phyloP scores from a whole-genome alignment of 2,329 filamentous ascomycete species.

The Verticillium longisporum region DNA sequence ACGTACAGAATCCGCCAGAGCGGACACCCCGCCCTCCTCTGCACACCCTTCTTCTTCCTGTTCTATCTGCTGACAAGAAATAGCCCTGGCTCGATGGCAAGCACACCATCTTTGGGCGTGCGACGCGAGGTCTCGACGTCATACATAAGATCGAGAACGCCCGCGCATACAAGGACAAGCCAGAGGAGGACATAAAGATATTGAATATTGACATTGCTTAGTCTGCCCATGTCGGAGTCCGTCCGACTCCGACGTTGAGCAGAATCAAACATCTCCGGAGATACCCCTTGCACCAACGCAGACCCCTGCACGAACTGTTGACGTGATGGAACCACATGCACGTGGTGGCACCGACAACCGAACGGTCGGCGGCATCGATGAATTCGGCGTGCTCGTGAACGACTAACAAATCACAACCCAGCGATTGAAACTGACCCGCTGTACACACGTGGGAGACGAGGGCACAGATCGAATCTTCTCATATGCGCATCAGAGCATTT shows the following conservation, averaged over 20 bases:
- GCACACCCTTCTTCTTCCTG: neutral
- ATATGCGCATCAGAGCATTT: no score
- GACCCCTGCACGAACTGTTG: neutral
- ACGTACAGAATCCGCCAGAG: constrained; percentile 26
- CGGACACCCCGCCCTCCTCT: neutral
- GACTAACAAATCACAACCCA: neutral
- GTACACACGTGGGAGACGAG: neutral
- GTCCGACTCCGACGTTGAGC: neutral
- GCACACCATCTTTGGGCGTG: constrained; percentile 92
- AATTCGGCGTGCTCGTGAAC: neutral
- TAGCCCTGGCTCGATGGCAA: constrained; percentile 90
- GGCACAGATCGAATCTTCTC: neutral
- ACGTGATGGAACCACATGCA: neutral
- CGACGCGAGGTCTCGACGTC: constrained; percentile 85
- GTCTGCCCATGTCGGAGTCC: neutral
- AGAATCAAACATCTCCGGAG: neutral
- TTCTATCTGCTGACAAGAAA: constrained; percentile 4
- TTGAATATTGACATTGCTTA: constrained; percentile 69
- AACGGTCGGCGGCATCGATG: neutral
- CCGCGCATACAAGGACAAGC: constrained; percentile 83
- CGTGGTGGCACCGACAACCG: neutral
- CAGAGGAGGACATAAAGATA: constrained; percentile 95
- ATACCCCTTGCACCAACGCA: neutral
- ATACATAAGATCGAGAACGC: constrained; percentile 93
- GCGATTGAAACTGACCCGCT: neutral